Base-by-base conservation (phyloP, 768 basidiomycete genomes). In the Boletus tylopilopsis region DNA sequence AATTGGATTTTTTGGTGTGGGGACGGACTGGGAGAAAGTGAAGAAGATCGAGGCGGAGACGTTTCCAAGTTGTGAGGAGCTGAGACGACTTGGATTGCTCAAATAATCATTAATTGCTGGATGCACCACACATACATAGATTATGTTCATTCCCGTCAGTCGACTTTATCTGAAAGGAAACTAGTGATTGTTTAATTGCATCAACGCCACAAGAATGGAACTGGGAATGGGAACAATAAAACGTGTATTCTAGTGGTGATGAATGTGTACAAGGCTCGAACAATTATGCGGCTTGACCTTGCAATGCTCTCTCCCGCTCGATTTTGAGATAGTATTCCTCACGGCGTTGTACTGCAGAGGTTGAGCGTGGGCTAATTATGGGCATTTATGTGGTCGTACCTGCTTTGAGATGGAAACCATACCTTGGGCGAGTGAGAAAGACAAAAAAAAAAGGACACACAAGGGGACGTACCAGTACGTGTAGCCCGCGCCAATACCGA, bases 21-120 rank as follows among this genome's bases (percentile, higher is more conserved):
- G 93, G 25, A 89, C 92, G 11, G 89, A 98, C 64, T 92, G 90
- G 88, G 86, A 92, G 27, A 90, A 90, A 69, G 87, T 98, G 50
- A 74, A 76, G 64, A 67, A 70, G 56, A 86, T 96, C 45, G 79
- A 87, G 42, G 70, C 68, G 25, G 87, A 94, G 72, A 77, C 74
- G 32, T 75, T 92, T 40, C 76, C 77, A 51, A 84, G 80, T 59
- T 97, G 94, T 63, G 88, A 92, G 52, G 82, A 84, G 68, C 71
- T 94, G 62, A 82, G 74, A 68, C 68, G 73, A 63, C 63, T 87
- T 60, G 83, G 85, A 6, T 60, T 85, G 34, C 56, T 84, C 53
- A 70, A 71, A 59, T 80, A 46, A 49, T 50, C 37, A 30, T 6
- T 30, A 30, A n/a, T n/a, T n/a, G n/a, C n/a, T 24, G 45, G 50